Conservation (phyloP, 2,329 filamentous ascomycete genomes). For the Pyrenochaeta sp. region DNA sequence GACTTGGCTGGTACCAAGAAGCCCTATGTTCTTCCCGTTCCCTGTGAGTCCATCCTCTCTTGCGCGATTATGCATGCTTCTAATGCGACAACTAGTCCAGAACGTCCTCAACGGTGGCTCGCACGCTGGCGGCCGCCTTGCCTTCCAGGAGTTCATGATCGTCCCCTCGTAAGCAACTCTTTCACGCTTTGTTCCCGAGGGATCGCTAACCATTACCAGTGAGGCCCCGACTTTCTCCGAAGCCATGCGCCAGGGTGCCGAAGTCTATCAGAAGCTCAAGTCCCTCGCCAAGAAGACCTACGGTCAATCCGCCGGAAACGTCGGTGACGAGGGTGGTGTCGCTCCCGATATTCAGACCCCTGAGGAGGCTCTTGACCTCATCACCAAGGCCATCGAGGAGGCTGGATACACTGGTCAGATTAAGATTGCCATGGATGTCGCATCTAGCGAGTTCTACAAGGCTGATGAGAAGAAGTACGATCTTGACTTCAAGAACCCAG, state of each 20-base stretch:
- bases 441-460: slow-evolving; percentile 99
- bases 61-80: neutral
- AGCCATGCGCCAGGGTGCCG: slow-evolving; percentile 93
- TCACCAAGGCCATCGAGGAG: slow-evolving; percentile 91
- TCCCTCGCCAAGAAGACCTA: slow-evolving; percentile 98
- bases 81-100: slow-evolving; percentile 30
- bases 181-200: slow-evolving; percentile 2
- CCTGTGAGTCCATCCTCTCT: slow-evolving; percentile 53
- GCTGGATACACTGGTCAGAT: slow-evolving; percentile 95
- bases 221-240: slow-evolving; percentile 90
- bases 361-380: slow-evolving; percentile 95
- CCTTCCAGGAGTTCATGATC: slow-evolving; percentile 67
- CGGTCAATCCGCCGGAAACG: slow-evolving; percentile 97
- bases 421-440: slow-evolving; percentile 99
- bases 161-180: slow-evolving; percentile 53
- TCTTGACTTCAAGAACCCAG: slow-evolving; percentile 99
- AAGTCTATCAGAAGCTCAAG: slow-evolving; percentile 99
- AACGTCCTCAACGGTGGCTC: slow-evolving; percentile 75
- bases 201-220: slow-evolving; percentile 52
- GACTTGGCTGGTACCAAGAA: slow-evolving; percentile 61
- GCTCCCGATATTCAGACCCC: slow-evolving; percentile 98
- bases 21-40: slow-evolving; percentile 64
- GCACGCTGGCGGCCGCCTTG: slow-evolving; percentile 90
- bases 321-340: slow-evolving; percentile 99
- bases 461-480: slow-evolving; percentile 97